phyloP scores from a whole-genome alignment of 495 filamentous ascomycete genomes.

The Bacidia gigantensis region DNA sequence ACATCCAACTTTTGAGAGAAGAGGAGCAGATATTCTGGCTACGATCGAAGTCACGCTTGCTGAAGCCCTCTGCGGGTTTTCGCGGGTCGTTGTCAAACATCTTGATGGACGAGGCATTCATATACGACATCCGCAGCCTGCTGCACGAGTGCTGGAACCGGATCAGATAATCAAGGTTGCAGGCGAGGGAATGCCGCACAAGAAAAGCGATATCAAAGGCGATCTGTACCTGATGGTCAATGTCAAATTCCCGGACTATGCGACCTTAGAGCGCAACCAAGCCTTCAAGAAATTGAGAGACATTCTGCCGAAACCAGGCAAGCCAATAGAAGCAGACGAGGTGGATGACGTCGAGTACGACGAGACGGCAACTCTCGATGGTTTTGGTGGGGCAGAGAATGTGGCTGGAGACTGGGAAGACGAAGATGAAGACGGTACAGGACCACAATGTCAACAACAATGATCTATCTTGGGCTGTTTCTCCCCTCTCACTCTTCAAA shows the following conservation, averaged over 20 bases:
- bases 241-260: constrained; percentile 75
- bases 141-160: constrained; percentile 63
- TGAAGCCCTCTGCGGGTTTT: constrained; percentile 80
- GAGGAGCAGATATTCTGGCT: constrained; percentile 71
- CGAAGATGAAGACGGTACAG: constrained; percentile 46
- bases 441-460: constrained; percentile 74
- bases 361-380: constrained; percentile 63
- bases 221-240: constrained; percentile 81
- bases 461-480: too few species aligned
- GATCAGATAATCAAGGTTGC: constrained; percentile 69
- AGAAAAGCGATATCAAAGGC: constrained; percentile 68
- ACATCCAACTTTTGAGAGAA: constrained; percentile 66
- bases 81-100: constrained; percentile 79
- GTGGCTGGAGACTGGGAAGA: constrained; percentile 70
- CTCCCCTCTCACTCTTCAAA: too few species aligned
- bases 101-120: constrained; percentile 87
- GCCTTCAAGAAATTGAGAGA: constrained; percentile 54
- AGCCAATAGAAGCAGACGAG: constrained; percentile 50
- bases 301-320: constrained; percentile 52
- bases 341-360: constrained; percentile 82
- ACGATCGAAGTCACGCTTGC: constrained; percentile 64
- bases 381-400: constrained; percentile 58
- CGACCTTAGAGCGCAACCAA: constrained; percentile 60
- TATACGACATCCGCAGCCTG: constrained; percentile 50
- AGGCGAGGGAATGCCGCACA: constrained; percentile 89